These are phyloP conservation scores for Rosa hybrid DNA, from an alignment of 331 rosid genomes.

Conservation along the genomic window DNA sequence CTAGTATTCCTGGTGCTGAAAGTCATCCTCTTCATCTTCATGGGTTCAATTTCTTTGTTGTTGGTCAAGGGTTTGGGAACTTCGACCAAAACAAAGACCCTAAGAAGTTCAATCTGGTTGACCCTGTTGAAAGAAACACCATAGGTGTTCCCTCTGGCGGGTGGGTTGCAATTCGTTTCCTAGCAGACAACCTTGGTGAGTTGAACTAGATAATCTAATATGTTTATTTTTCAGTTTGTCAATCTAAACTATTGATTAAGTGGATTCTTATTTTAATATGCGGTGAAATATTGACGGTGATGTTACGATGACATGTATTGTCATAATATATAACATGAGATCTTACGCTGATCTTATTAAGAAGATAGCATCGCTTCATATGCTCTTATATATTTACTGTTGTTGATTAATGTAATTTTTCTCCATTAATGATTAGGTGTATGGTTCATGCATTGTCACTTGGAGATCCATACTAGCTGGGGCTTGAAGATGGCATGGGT, in stretches of 20 bases:
- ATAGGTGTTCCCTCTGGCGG: constrained; percentile 52
- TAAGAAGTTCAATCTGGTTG: constrained; percentile 40
- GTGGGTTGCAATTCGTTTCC: constrained; percentile 49
- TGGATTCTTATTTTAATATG: neutral
- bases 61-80: constrained; percentile 53
- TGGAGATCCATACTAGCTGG: constrained; percentile 47
- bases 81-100: constrained; percentile 41
- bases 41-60: constrained; percentile 50
- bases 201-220: neutral
- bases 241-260: neutral
- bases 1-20: constrained; percentile 38
- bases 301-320: no score
- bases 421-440: constrained; percentile 28
- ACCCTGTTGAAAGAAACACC: constrained; percentile 45
- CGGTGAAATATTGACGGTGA: no score
- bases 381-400: neutral
- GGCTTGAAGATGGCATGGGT: constrained; percentile 55
- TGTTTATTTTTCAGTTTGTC: neutral
- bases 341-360: no score
- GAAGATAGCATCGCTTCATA: neutral
- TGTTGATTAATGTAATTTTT: neutral
- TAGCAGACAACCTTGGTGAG: constrained; percentile 49
- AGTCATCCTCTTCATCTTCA: constrained; percentile 50
- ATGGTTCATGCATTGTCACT: constrained; percentile 50
- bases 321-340: no score